Percentiles rank a stretch among this genome's conserved stretches.
Conservation (phyloP, 176 grass and related monocot genomes). For the Melocanna baccifera region DNA sequence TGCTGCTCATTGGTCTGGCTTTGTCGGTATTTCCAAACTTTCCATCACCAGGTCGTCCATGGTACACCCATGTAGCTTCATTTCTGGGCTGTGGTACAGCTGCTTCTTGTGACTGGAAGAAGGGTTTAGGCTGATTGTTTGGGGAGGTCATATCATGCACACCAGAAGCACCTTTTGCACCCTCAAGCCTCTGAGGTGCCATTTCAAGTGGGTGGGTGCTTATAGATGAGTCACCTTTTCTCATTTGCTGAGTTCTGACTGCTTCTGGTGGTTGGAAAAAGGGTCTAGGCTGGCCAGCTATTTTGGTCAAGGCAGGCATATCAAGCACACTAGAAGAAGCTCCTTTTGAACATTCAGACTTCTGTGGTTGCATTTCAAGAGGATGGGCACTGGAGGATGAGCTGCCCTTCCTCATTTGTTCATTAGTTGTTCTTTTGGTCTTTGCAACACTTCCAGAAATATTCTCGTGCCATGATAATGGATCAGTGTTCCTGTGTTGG, state of each 20-base stretch:
- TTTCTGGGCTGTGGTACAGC: slow-evolving; percentile 43
- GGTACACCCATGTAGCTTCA: slow-evolving; percentile 44
- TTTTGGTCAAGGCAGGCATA: slow-evolving; percentile 37
- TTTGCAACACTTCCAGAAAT: slow-evolving; percentile 37
- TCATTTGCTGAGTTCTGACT: slow-evolving; percentile 31
- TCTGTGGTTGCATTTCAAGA: slow-evolving; percentile 42
- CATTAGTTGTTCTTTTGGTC: slow-evolving; percentile 39
- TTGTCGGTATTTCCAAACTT: slow-evolving; percentile 43
- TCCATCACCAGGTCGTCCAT: slow-evolving; percentile 50
- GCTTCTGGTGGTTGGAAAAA: slow-evolving; percentile 55
- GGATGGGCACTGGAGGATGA: slow-evolving; percentile 30
- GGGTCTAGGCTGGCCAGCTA: slow-evolving; percentile 32
- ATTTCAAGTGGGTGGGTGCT: slow-evolving; percentile 28
- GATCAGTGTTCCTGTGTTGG: slow-evolving; percentile 33
- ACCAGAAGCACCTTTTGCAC: slow-evolving; percentile 39
- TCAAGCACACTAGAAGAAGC: slow-evolving; percentile 26
- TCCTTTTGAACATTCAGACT: slow-evolving; percentile 35
- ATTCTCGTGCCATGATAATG: slow-evolving; percentile 38
- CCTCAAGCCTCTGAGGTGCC: slow-evolving; percentile 34
- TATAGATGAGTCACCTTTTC: slow-evolving; percentile 24
- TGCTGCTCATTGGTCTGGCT: slow-evolving; percentile 38
- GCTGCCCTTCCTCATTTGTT: slow-evolving; percentile 44
- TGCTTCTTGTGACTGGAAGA: slow-evolving; percentile 58
- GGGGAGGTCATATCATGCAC: slow-evolving; percentile 23
- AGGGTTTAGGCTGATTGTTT: slow-evolving; percentile 44